phyloP scores from a whole-genome alignment of 371 early-diverging fungal species.

The Dinochytrium kinnereticum region DNA sequence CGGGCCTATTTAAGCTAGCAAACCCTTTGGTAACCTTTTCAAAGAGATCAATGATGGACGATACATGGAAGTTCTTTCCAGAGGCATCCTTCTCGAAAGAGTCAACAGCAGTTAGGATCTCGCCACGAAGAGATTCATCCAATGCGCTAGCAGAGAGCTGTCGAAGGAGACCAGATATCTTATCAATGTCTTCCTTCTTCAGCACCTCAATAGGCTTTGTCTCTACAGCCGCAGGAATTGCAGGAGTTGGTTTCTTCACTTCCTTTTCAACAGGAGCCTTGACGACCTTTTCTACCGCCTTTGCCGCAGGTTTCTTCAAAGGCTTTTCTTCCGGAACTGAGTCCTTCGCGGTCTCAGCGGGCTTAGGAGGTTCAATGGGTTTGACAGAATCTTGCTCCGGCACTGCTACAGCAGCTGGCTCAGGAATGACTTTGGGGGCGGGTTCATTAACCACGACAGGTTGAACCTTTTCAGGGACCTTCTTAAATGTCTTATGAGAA shows the following conservation, averaged over 20 bases:
- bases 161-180: background rate
- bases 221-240: background rate
- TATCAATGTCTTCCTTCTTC: background rate
- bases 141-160: background rate
- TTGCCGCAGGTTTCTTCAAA: too few relatives aligned
- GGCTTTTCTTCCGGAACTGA: too few relatives aligned
- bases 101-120: background rate
- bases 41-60: background rate
- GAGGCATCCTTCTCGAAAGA: background rate
- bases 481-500: too few relatives aligned
- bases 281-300: slow-evolving; percentile 16
- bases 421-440: too few relatives aligned
- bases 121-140: background rate
- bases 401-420: too few relatives aligned
- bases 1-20: background rate
- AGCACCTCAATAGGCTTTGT: background rate
- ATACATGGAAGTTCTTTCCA: background rate
- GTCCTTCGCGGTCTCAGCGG: background rate
- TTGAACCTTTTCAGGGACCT: too few relatives aligned
- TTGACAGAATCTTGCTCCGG: too few relatives aligned
- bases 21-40: too few relatives aligned
- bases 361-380: too few relatives aligned
- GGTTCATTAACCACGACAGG: too few relatives aligned
- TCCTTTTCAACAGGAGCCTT: background rate
- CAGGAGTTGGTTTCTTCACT: background rate